phyloP scores from a whole-genome alignment of 2,329 filamentous ascomycete species.

The Talaromyces sp. region DNA sequence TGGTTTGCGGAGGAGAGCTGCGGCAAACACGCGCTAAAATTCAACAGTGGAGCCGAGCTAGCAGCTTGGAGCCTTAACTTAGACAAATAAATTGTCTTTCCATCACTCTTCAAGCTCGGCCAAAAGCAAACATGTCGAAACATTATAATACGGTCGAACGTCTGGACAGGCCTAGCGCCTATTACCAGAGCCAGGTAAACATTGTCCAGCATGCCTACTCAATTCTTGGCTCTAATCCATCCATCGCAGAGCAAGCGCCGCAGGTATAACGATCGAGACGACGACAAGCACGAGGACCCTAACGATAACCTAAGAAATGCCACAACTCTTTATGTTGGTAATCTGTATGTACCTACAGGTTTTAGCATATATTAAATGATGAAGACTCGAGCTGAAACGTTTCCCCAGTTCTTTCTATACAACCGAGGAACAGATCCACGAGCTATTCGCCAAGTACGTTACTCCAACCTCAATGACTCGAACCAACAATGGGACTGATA shows the following conservation, averaged over 20 bases:
- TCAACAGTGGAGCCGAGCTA: constrained; percentile 10
- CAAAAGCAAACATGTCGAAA: constrained; percentile 24
- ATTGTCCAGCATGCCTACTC: neutral
- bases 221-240: constrained; percentile 11
- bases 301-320: constrained; percentile 80
- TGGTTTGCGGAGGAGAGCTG: constrained; percentile 3
- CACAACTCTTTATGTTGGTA: constrained; percentile 95
- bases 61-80: neutral
- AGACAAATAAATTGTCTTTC: neutral
- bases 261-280: constrained; percentile 49
- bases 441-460: constrained; percentile 78
- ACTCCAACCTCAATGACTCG: neutral
- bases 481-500: neutral
- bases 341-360: constrained; percentile 59
- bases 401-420: constrained; percentile 80
- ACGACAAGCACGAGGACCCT: constrained; percentile 54
- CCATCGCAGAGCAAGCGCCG: constrained; percentile 63
- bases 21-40: constrained; percentile 11
- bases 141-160: constrained; percentile 68
- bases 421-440: constrained; percentile 97
- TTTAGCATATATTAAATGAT: neutral
- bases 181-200: constrained; percentile 75
- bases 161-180: constrained; percentile 90
- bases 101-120: neutral
- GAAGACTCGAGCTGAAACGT: neutral